These are phyloP conservation scores for Lactarius sp. DNA, from an alignment of 768 basidiomycete species.

Conservation along the genomic window DNA sequence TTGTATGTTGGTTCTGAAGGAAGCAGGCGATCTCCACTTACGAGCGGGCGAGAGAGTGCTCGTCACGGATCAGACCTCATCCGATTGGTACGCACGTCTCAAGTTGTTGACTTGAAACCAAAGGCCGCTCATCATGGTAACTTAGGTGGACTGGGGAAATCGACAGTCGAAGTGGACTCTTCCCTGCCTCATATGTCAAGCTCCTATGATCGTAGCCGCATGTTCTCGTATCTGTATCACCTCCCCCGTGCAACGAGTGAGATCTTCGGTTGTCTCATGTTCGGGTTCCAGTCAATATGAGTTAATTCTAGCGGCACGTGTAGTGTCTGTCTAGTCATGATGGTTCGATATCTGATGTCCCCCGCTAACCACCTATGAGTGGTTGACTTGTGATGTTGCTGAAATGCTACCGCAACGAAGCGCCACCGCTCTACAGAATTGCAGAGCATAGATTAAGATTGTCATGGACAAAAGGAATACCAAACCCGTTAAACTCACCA, in stretches of 20 bases:
- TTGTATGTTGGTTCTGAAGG: constrained; percentile 39
- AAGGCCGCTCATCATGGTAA: neutral
- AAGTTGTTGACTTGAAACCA: neutral
- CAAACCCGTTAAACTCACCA: constrained; percentile 40
- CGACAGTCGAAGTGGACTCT: constrained; percentile 21
- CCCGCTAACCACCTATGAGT: neutral
- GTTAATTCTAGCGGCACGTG: constrained; percentile 1
- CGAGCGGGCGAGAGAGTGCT: constrained; percentile 53
- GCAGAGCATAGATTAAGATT: neutral
- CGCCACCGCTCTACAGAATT: constrained; percentile 57
- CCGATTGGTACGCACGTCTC: constrained; percentile 58
- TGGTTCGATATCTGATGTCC: neutral
- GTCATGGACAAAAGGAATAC: neutral
- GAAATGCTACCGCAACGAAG: constrained; percentile 40
- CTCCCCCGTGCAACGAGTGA: neutral
- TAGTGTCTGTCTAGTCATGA: constrained; percentile 10
- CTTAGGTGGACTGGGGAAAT: constrained; percentile 25
- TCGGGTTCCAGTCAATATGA: constrained; percentile 1
- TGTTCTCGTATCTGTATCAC: neutral
- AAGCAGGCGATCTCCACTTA: constrained; percentile 61
- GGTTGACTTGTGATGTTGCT: neutral
- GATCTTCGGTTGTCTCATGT: neutral
- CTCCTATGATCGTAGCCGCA: constrained; percentile 8
- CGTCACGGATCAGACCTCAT: constrained; percentile 61
- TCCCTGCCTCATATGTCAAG: constrained; percentile 23